Percentiles rank a stretch among this genome's conserved stretches.
Evolutionary conservation across 2,329 filamentous ascomycete species (phyloP).

Genomic region (Neonectria neomacrospora): DNA sequence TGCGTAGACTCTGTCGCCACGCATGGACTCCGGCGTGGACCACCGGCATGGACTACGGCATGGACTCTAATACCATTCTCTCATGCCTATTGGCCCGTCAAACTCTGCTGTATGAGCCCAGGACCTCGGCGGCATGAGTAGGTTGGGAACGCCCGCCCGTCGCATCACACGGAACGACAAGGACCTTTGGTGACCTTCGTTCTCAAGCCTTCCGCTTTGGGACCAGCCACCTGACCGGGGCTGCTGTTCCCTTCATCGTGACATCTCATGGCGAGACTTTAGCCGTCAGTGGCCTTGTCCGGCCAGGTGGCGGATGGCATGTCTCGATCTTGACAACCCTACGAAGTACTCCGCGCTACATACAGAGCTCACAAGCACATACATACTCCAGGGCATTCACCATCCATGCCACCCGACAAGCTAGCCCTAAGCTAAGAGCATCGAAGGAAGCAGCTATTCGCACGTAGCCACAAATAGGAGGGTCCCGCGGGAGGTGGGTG

Average conservation of each 20-base stretch:
- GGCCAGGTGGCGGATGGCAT: slow-evolving; percentile 2
- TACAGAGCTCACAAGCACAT: slow-evolving; percentile 11
- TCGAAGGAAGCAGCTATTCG: slow-evolving; percentile 1
- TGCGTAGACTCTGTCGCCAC: slow-evolving; percentile 3
- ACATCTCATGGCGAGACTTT: slow-evolving; percentile 37
- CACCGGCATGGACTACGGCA: slow-evolving; percentile 3
- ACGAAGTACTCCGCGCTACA: no score
- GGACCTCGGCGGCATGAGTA: slow-evolving; percentile 28
- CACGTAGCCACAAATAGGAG: not conserved
- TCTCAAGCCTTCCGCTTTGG: slow-evolving; percentile 39
- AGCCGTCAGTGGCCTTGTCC: slow-evolving; percentile 16
- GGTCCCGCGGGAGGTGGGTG: not conserved
- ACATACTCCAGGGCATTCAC: slow-evolving; percentile 5
- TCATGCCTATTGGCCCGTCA: slow-evolving; percentile 25
- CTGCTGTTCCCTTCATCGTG: slow-evolving; percentile 29
- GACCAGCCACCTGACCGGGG: slow-evolving; percentile 41
- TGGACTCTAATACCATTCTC: slow-evolving; percentile 9
- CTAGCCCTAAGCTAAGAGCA: not conserved
- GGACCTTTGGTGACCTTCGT: slow-evolving; percentile 35
- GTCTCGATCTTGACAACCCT: not conserved
- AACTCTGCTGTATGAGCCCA: slow-evolving; percentile 21
- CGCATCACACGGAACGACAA: slow-evolving; percentile 36
- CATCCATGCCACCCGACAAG: not conserved
- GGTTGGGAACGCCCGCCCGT: slow-evolving; percentile 36
- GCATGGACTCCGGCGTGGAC: not conserved